Evolutionary conservation across 2,329 filamentous ascomycete species (phyloP).

Genomic region (Aspergillus chevalieri): DNA sequence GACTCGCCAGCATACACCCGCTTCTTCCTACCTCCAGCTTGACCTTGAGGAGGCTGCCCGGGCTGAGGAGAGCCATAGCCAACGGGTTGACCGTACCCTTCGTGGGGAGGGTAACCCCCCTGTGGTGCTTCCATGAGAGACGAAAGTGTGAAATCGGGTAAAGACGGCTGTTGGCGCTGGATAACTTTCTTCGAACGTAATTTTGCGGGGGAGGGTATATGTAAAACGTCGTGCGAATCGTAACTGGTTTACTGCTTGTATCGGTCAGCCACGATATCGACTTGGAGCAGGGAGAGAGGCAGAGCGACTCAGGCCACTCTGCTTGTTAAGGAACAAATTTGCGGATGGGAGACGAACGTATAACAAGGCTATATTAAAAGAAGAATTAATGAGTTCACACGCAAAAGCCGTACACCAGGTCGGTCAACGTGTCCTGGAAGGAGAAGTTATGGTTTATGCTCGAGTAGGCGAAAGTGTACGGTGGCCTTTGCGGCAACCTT

Average conservation of each 20-base stretch:
- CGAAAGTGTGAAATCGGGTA: conserved; percentile 3
- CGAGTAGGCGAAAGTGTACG: conserved; percentile 23
- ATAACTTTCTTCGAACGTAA: background rate
- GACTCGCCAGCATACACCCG: conserved; percentile 89
- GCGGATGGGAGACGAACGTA: background rate
- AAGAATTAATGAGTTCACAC: conserved; percentile 2
- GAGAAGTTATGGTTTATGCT: conserved; percentile 3
- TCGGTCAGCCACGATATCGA: conserved; percentile 13
- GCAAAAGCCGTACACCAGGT: conserved; percentile 7
- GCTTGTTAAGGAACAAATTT: conserved; percentile 14
- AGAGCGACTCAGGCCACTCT: conserved; percentile 7
- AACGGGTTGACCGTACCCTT: conserved; percentile 42
- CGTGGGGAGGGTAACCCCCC: conserved; percentile 46
- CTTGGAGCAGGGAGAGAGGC: conserved; percentile 3
- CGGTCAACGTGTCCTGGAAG: conserved; percentile 10
- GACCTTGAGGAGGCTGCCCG: conserved; percentile 24
- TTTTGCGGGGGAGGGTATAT: background rate
- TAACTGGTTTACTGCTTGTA: conserved; percentile 17
- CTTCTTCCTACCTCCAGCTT: conserved; percentile 61
- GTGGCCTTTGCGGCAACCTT: conserved; percentile 31
- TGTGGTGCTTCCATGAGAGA: conserved; percentile 46
- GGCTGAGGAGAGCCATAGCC: conserved; percentile 35
- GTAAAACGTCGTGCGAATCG: conserved; percentile 11
- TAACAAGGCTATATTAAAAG: background rate
- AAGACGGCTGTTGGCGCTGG: background rate